Percentiles rank a stretch among this genome's conserved stretches.
These are phyloP conservation scores for Petasospora rhodanensis DNA, from an alignment of 1,139 yeast species.

Conservation along the genomic window DNA sequence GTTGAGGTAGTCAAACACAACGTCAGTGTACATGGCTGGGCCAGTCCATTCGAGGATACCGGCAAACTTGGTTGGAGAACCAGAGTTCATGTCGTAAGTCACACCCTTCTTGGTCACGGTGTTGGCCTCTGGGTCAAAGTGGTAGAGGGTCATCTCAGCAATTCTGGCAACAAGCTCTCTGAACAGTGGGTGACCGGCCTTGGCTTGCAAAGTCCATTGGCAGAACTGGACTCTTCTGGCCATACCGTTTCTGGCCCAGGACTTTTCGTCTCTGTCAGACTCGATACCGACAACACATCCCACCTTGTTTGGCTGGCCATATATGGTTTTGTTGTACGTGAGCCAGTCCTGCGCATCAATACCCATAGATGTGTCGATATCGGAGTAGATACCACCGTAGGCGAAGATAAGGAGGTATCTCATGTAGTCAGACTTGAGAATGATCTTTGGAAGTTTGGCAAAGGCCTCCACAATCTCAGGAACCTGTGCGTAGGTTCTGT, in stretches of 20 bases:
- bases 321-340: conserved; percentile 30
- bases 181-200: conserved; percentile 86
- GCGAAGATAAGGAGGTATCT: conserved; percentile 78
- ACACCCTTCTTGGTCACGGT: conserved; percentile 49
- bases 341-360: conserved; percentile 50
- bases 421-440: conserved; percentile 78
- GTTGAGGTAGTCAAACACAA: conserved; percentile 69
- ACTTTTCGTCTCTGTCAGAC: conserved; percentile 81
- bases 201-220: conserved; percentile 76
- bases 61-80: conserved; percentile 19
- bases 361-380: conserved; percentile 78
- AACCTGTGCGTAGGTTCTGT: conserved; percentile 52
- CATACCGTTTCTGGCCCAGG: conserved; percentile 63
- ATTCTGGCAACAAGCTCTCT: conserved; percentile 75
- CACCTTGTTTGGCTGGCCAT: conserved; percentile 26
- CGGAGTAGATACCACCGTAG: conserved; percentile 87
- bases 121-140: conserved; percentile 28
- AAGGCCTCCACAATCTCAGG: conserved; percentile 81
- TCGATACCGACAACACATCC: conserved; percentile 86
- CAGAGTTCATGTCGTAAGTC: conserved; percentile 38
- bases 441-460: conserved; percentile 65
- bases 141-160: conserved; percentile 62
- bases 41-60: conserved; percentile 96
- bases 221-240: conserved; percentile 73
- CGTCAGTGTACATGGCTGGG: conserved; percentile 89